Conservation (phyloP, 1,284 basidiomycete genomes). For the Cutaneotrichosporon mucoides region DNA sequence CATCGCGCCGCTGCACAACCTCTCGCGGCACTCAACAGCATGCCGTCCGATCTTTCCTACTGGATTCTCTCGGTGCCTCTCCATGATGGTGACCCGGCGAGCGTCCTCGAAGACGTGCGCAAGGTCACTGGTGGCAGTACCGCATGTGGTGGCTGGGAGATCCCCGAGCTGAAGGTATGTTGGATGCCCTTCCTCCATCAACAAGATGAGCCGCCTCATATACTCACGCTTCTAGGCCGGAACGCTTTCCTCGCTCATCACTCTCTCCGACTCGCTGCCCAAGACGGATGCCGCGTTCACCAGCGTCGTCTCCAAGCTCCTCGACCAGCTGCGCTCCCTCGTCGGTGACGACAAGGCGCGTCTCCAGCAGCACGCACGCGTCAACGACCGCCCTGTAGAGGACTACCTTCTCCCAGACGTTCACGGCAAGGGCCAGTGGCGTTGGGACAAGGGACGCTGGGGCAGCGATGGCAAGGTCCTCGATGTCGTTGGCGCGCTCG, state of each 20-base stretch:
- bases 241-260: conserved; percentile 84
- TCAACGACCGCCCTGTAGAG: conserved; percentile 78
- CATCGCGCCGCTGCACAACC: neutral
- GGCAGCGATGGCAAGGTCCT: conserved; percentile 69
- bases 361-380: conserved; percentile 67
- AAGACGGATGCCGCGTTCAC: conserved; percentile 91
- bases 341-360: conserved; percentile 83
- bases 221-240: conserved; percentile 63
- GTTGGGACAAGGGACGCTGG: conserved; percentile 86
- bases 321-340: conserved; percentile 88
- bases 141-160: conserved; percentile 42
- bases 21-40: conserved; percentile 19
- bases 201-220: too few relatives aligned
- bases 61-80: conserved; percentile 57
- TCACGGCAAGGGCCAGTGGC: conserved; percentile 51
- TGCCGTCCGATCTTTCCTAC: conserved; percentile 55
- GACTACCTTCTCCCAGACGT: conserved; percentile 60
- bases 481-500: conserved; percentile 76
- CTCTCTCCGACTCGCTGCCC: conserved; percentile 85
- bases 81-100: conserved; percentile 51
- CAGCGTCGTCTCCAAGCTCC: conserved; percentile 79
- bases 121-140: conserved; percentile 44
- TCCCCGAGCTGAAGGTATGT: conserved; percentile 49
- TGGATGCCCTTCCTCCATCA: too few relatives aligned
- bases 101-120: conserved; percentile 51